These are phyloP conservation scores for Tetracladium setigerum DNA, from an alignment of 495 filamentous ascomycete genomes.

Conservation along the genomic window DNA sequence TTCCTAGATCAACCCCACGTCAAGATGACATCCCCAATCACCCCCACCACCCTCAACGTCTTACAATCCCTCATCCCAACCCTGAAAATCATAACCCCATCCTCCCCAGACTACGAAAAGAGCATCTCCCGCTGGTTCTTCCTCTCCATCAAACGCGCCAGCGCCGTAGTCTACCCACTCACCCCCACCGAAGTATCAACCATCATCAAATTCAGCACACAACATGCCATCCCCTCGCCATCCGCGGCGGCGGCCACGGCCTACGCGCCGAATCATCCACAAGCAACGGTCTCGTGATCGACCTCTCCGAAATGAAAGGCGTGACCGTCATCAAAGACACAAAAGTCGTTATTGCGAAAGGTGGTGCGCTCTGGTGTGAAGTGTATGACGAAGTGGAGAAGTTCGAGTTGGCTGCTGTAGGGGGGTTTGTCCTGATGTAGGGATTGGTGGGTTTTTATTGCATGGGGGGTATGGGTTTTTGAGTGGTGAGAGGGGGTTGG, in stretches of 20 bases:
- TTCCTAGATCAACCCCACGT: too few relatives aligned
- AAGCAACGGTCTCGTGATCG: conserved; percentile 43
- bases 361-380: conserved; percentile 46
- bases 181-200: conserved; percentile 30
- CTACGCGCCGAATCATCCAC: conserved; percentile 32
- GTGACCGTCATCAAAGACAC: conserved; percentile 34
- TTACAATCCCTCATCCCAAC: neutral
- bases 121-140: conserved; percentile 31
- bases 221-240: conserved; percentile 37
- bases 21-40: too few relatives aligned
- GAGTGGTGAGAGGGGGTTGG: conserved; percentile 39
- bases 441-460: conserved; percentile 49
- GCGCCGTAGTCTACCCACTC: conserved; percentile 33
- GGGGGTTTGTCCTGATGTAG: conserved; percentile 52
- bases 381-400: conserved; percentile 42
- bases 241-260: conserved; percentile 46
- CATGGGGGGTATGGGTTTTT: conserved; percentile 50
- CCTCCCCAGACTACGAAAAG: conserved; percentile 24
- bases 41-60: too few relatives aligned
- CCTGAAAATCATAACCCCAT: conserved; percentile 23
- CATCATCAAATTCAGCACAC: conserved; percentile 34
- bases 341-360: conserved; percentile 39
- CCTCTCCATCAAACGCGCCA: conserved; percentile 31
- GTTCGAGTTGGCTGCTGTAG: conserved; percentile 46
- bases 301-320: conserved; percentile 39